Evolutionary conservation across 768 basidiomycete genomes (phyloP).

Genomic region (Boletus sp.): DNA sequence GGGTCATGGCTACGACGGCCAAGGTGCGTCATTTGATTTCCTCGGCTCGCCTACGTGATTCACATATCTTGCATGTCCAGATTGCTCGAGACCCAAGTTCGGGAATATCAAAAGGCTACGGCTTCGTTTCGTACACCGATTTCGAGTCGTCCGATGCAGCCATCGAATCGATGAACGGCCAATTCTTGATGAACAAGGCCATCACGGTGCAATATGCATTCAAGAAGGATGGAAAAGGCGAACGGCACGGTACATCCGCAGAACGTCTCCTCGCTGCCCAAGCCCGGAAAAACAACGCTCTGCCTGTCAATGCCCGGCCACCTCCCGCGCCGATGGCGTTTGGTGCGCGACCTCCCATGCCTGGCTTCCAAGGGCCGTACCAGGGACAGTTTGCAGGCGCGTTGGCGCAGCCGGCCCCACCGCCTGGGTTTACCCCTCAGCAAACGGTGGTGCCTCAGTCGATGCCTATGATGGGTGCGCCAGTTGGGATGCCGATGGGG

Average conservation of each 20-base stretch:
- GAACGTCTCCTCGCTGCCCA: slow-evolving; percentile 94
- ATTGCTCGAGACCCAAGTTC: slow-evolving; percentile 85
- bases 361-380: slow-evolving; percentile 73
- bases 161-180: slow-evolving; percentile 94
- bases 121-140: slow-evolving; percentile 38
- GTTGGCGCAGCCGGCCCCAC: slow-evolving; percentile 78
- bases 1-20: slow-evolving; percentile 86
- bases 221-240: slow-evolving; percentile 98
- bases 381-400: slow-evolving; percentile 94
- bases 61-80: slow-evolving; percentile 39
- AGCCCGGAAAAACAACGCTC: slow-evolving; percentile 91
- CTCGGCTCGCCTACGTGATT: background rate
- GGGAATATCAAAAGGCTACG: slow-evolving; percentile 93
- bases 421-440: slow-evolving; percentile 75
- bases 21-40: slow-evolving; percentile 48
- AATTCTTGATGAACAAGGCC: slow-evolving; percentile 98
- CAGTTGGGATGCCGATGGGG: slow-evolving; percentile 32
- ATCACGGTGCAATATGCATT: slow-evolving; percentile 97
- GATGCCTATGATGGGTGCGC: slow-evolving; percentile 37
- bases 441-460: slow-evolving; percentile 57
- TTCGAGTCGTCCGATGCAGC: slow-evolving; percentile 97
- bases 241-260: slow-evolving; percentile 92
- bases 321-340: slow-evolving; percentile 74
- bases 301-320: slow-evolving; percentile 74
- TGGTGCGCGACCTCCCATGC: slow-evolving; percentile 62